Evolutionary conservation across 768 basidiomycete genomes (phyloP).

Genomic region (Pleurotus pulmonarius): DNA sequence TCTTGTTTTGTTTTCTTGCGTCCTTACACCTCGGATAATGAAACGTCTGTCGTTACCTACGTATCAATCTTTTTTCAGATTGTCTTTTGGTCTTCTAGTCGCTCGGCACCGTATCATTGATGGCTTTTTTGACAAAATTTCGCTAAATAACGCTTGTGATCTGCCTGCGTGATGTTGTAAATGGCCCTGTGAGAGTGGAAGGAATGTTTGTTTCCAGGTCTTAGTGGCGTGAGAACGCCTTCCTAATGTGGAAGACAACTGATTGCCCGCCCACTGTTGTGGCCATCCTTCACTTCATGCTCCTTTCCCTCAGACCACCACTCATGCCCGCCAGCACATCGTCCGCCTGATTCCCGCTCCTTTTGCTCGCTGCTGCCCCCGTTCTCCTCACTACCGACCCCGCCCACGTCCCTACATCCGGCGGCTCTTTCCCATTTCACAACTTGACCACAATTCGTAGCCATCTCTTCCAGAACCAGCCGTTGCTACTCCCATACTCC

Average conservation of each 20-base stretch:
- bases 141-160: not conserved
- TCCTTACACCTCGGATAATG: constrained; percentile 28
- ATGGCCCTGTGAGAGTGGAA: not conserved
- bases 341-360: not conserved
- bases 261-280: not conserved
- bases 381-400: not conserved
- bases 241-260: not conserved
- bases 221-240: not conserved
- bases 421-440: too few species aligned
- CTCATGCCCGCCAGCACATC: not conserved
- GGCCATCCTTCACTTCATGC: constrained; percentile 1
- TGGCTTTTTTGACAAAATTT: not conserved
- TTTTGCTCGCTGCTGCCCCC: constrained; percentile 3
- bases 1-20: constrained; percentile 10
- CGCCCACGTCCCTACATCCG: too few species aligned
- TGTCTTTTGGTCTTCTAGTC: constrained; percentile 18
- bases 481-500: not conserved
- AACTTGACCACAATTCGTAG: not conserved
- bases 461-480: not conserved
- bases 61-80: constrained; percentile 26
- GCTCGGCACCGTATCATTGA: constrained; percentile 6
- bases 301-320: not conserved
- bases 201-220: not conserved
- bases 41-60: constrained; percentile 19
- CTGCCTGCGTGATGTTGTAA: not conserved